Percentiles rank a stretch among this genome's conserved stretches.
Conservation (phyloP, 306 rosid genomes). For the Senna siamea region DNA sequence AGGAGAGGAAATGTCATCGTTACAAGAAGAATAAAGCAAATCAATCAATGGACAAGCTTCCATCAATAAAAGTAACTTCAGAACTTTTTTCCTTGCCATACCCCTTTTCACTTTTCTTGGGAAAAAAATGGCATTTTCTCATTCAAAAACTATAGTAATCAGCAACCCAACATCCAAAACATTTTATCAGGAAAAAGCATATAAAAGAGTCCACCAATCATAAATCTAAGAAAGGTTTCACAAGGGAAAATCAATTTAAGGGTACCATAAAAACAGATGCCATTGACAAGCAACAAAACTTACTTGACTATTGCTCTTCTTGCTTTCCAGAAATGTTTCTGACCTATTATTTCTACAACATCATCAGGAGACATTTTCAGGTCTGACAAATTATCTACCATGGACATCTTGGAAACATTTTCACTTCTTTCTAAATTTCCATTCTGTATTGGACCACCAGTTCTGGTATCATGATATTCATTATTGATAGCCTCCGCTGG, state of each 20-base stretch:
- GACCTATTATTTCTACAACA: constrained; percentile 85
- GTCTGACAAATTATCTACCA: constrained; percentile 62
- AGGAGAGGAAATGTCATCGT: constrained; percentile 8
- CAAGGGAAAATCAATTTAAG: constrained; percentile 25
- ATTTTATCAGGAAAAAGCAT: constrained; percentile 23
- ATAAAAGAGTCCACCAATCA: constrained; percentile 20
- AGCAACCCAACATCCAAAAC: constrained; percentile 25
- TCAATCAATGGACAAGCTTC: constrained; percentile 29
- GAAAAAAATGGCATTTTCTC: constrained; percentile 10
- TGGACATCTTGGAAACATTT: constrained; percentile 68
- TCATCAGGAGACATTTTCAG: constrained; percentile 79
- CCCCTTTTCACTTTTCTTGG: constrained; percentile 15
- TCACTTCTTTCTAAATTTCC: constrained; percentile 63
- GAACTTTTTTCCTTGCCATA: constrained; percentile 11
- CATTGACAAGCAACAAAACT: constrained; percentile 41
- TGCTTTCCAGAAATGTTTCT: constrained; percentile 95
- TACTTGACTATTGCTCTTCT: constrained; percentile 89
- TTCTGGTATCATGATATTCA: constrained; percentile 47
- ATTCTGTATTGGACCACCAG: constrained; percentile 37
- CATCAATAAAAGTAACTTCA: constrained; percentile 17
- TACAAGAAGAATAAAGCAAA: constrained; percentile 21
- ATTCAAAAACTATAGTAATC: constrained; percentile 26
- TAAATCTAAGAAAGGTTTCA: constrained; percentile 26
- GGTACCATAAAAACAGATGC: constrained; percentile 37
- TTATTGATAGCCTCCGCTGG: constrained; percentile 49